Evolutionary conservation across 805 yeast species (phyloP).

Genomic region (Pichia exigua): DNA sequence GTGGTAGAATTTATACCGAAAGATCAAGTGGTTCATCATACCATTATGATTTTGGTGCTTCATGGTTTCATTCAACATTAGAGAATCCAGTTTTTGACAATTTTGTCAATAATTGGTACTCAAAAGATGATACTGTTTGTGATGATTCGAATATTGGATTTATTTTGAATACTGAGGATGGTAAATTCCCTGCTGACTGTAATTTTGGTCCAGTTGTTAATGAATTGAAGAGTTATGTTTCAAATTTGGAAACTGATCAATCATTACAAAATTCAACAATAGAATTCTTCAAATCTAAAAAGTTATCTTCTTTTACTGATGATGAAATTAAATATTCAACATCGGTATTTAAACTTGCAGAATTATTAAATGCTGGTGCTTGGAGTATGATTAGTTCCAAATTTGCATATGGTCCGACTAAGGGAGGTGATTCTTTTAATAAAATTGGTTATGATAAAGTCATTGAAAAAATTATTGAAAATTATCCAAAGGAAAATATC

Average conservation of each 20-base stretch:
- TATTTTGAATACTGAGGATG: conserved; percentile 5
- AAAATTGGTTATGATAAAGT: conserved; percentile 23
- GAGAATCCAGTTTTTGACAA: conserved; percentile 33
- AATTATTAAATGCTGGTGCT: conserved; percentile 22
- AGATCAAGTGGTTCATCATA: conserved; percentile 18
- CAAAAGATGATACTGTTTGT: conserved; percentile 17
- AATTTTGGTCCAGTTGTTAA: conserved; percentile 30
- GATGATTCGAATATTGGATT: conserved; percentile 22
- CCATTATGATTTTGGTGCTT: conserved; percentile 42
- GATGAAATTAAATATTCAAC: conserved; percentile 25
- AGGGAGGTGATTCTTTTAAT: conserved; percentile 29
- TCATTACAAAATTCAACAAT: conserved; percentile 21
- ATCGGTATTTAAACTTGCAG: conserved; percentile 23
- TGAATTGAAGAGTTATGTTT: conserved; percentile 22
- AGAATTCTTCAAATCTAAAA: conserved; percentile 17
- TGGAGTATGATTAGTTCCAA: conserved; percentile 27
- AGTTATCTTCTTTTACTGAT: conserved; percentile 12
- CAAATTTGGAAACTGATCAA: conserved; percentile 27
- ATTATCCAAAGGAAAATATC: conserved; percentile 20
- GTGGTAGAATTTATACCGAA: conserved; percentile 35
- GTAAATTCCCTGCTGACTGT: conserved; percentile 16
- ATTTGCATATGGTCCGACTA: conserved; percentile 18
- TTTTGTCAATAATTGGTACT: conserved; percentile 19
- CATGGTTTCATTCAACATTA: conserved; percentile 46
- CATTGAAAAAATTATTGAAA: conserved; percentile 21